Percentiles rank a stretch among this genome's conserved stretches.
Conservation (phyloP, 1,284 basidiomycete species). For the Abortiporus biennis region DNA sequence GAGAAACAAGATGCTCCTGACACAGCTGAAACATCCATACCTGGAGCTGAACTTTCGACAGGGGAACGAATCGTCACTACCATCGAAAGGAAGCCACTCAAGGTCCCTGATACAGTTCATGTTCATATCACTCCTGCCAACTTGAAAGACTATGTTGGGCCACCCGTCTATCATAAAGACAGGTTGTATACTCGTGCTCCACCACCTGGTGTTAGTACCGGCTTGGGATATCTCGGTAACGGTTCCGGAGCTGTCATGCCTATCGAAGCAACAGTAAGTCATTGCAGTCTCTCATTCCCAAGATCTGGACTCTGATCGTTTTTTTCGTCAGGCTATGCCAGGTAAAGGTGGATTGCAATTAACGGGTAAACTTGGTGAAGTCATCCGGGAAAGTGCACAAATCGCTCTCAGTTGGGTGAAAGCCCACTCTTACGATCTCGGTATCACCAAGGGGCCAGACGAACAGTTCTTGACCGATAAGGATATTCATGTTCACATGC, state of each 20-base stretch:
- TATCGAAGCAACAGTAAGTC: conserved; percentile 83
- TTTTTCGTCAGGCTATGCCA: conserved; percentile 71
- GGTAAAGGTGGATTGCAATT: conserved; percentile 87
- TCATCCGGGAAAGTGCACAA: conserved; percentile 94
- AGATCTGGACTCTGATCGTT: not conserved
- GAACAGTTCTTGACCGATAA: conserved; percentile 80
- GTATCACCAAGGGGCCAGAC: conserved; percentile 68
- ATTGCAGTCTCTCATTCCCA: conserved; percentile 1
- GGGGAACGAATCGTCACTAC: conserved; percentile 64
- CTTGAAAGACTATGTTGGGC: conserved; percentile 94
- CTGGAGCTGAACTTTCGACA: conserved; percentile 22
- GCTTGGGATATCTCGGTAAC: conserved; percentile 93
- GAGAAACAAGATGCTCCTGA: conserved; percentile 33
- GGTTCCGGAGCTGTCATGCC: conserved; percentile 97
- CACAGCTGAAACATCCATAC: conserved; percentile 22
- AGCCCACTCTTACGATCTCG: conserved; percentile 82
- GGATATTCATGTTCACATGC: conserved; percentile 94
- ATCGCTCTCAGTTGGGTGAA: conserved; percentile 95
- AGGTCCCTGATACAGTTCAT: conserved; percentile 75
- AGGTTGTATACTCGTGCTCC: conserved; percentile 80
- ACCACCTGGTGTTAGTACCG: conserved; percentile 91
- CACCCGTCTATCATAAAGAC: conserved; percentile 94
- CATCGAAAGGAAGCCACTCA: conserved; percentile 72
- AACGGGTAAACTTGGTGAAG: conserved; percentile 96
- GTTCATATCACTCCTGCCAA: conserved; percentile 84